Conservation (phyloP, 1,139 yeast species). For the Yamadazyma diospyri region DNA sequence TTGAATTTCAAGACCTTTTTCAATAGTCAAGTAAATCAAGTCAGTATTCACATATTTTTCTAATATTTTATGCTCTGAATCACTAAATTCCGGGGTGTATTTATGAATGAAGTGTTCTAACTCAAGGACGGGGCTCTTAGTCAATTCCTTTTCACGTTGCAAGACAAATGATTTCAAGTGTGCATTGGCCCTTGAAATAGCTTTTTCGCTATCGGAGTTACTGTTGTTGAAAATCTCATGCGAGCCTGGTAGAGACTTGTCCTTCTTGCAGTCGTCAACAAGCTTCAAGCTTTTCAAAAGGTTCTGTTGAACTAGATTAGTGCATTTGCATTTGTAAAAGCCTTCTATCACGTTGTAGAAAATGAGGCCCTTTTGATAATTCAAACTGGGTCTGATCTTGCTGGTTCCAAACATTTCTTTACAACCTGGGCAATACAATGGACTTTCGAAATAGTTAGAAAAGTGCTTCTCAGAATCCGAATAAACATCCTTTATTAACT, state of each 20-base stretch:
- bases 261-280: constrained; percentile 2
- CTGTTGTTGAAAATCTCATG: constrained; percentile 2
- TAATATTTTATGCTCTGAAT: constrained; percentile 2
- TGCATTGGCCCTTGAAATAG: background rate
- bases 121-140: background rate
- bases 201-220: background rate
- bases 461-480: no score
- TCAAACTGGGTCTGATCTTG: no score
- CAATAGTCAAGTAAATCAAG: constrained; percentile 1
- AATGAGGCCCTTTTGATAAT: no score
- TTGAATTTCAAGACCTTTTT: background rate
- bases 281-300: constrained; percentile 5
- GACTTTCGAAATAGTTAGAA: no score
- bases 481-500: no score
- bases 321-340: no score
- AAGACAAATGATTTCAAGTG: constrained; percentile 1
- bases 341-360: no score
- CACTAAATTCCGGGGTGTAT: constrained; percentile 1
- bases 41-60: constrained; percentile 4
- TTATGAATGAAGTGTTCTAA: constrained; percentile 2
- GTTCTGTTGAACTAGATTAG: no score
- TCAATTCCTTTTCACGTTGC: constrained; percentile 1
- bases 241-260: constrained; percentile 2
- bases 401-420: no score
- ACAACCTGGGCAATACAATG: constrained; percentile 1